Conservation (phyloP, 1,284 basidiomycete species). For the Cutaneotrichosporon sp. region DNA sequence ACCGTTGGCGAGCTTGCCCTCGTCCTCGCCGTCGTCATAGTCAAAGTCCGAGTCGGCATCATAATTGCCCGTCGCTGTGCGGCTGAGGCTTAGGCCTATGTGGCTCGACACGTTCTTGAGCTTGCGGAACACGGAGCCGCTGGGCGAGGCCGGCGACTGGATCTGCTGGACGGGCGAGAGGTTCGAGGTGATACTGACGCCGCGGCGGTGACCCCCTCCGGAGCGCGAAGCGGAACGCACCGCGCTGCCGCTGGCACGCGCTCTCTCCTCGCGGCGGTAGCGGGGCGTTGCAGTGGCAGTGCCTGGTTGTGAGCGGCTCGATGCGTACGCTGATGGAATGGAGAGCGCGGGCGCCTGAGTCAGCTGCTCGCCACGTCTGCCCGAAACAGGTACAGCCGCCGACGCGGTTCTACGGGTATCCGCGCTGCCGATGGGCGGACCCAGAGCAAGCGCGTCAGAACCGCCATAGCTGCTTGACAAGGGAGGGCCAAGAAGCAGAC, state of each 20-base stretch:
- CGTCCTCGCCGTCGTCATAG: slow-evolving; percentile 50
- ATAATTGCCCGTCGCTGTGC: slow-evolving; percentile 28
- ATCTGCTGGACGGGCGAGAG: slow-evolving; percentile 6
- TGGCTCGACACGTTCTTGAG: slow-evolving; percentile 33
- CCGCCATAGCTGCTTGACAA: background rate
- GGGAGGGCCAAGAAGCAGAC: background rate
- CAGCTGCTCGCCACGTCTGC: background rate
- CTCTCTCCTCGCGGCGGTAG: background rate
- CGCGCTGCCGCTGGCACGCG: background rate
- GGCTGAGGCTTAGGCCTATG: slow-evolving; percentile 30
- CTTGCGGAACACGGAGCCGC: slow-evolving; percentile 25
- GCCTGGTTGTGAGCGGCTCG: slow-evolving; percentile 2
- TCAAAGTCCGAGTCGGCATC: slow-evolving; percentile 19
- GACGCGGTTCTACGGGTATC: slow-evolving; percentile 12
- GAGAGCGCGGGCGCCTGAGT: background rate
- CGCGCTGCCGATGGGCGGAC: background rate
- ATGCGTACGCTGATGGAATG: background rate
- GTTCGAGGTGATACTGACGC: slow-evolving; percentile 5
- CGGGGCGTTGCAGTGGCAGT: slow-evolving; percentile 6
- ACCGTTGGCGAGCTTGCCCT: slow-evolving; percentile 62
- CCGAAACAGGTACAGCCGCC: background rate
- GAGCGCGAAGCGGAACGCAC: background rate
- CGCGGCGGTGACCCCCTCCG: slow-evolving; percentile 4
- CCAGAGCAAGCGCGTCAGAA: slow-evolving; percentile 1
- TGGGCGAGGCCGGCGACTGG: slow-evolving; percentile 17